Base-by-base conservation (phyloP, 768 basidiomycete genomes). In the Kwoniella mangroviensis region DNA sequence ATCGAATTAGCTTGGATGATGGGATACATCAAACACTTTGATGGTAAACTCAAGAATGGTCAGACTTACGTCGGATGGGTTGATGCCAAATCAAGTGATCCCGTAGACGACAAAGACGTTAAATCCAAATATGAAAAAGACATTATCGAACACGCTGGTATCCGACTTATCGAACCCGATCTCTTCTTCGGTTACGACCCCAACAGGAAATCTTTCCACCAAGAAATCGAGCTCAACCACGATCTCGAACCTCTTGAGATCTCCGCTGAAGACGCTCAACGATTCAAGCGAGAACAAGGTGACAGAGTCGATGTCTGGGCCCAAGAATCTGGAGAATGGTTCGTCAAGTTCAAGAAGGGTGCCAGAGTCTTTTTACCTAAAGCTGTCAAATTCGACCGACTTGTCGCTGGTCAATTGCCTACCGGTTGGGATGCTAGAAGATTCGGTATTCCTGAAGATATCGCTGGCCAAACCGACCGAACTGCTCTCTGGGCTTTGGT, bases 1-100 rank as follows among this genome's bases (percentile, higher is more conserved):
- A 97, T 99, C 79, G 97, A 99, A 85, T 96, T 99, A 92, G 95
- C 96, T 2, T 99, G 96, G 95, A 90, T 98, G 84, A 98, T 95
- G 93, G 96, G 97, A 52, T 89, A 88, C 85, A 97, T 98, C 88
- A 97, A 95, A 84, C 94, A 99, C 86, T 96, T 98, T 84, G 93
- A 99, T 75, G 97, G 97, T 19, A 94, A 94, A 68, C 88, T 98
- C 75, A 94, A 96, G 85, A 89, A 92, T 75, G 94, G 93, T 54
- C 88, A 92, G 41, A 87, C 96, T 41, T 91, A 98, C 79, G 96
- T 99, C 75, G 97, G 97, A 42, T 99, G 97, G 97, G 94, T 98
- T 59, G 96, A 98, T 79, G 89, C 90, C 80, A 96, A 97, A 87
- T 89, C 91, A 15, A 88, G 86, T 54, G 95, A 98, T 73, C 94